A percentile compares a stretch with the other conserved stretches of the same genome.
These are phyloP conservation scores for Fomitopsis serialis DNA, from an alignment of 768 basidiomycete genomes.

Conservation along the genomic window DNA sequence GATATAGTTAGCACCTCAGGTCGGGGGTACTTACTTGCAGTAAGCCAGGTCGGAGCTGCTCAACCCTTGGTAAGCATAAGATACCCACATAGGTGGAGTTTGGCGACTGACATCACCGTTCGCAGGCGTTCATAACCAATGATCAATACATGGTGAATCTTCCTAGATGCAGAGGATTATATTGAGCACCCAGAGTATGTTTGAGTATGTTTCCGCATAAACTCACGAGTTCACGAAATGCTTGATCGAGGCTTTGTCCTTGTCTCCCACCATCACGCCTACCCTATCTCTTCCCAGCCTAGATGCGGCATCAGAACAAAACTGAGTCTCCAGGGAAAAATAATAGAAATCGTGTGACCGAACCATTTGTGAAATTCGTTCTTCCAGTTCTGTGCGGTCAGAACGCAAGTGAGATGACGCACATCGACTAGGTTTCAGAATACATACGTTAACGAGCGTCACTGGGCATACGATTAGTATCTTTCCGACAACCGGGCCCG, in stretches of 20 bases:
- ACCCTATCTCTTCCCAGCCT: constrained; percentile 55
- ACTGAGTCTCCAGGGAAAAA: no score
- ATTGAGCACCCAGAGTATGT: background rate
- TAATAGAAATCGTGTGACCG: no score
- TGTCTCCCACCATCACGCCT: constrained; percentile 55
- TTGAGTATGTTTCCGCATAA: background rate
- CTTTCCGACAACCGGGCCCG: constrained; percentile 60
- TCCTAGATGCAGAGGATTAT: constrained; percentile 35
- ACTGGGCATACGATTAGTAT: constrained; percentile 94
- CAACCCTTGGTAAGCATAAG: background rate
- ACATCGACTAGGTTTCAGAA: background rate
- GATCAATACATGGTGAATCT: constrained; percentile 78
- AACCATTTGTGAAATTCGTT: constrained; percentile 95
- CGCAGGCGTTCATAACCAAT: constrained; percentile 93
- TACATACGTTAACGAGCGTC: constrained; percentile 70
- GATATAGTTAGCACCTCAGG: background rate
- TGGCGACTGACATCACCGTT: constrained; percentile 58
- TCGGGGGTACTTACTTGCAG: constrained; percentile 48
- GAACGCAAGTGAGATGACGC: background rate
- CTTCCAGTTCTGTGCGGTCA: constrained; percentile 89
- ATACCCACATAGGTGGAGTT: background rate
- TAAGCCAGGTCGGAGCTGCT: constrained; percentile 49
- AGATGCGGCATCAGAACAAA: background rate
- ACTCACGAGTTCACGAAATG: constrained; percentile 73
- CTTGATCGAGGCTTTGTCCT: constrained; percentile 50